Evolutionary conservation across 1,284 basidiomycete genomes (phyloP), one percentile per base, ranked within the genome.

Genomic region (Pseudomicrostroma phylloplanum): DNA sequence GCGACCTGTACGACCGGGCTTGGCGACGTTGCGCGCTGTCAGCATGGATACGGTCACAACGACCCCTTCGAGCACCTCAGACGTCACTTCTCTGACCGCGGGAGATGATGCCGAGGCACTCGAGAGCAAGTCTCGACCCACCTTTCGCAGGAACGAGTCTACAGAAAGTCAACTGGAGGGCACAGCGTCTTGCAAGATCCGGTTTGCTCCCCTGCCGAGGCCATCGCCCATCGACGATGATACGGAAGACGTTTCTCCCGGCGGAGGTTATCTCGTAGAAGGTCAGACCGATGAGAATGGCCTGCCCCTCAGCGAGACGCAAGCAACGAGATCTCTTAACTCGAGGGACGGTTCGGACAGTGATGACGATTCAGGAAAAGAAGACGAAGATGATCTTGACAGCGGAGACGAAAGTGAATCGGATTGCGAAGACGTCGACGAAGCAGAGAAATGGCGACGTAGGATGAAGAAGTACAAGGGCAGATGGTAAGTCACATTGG

Each of bases 201-300:
- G 71, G 19, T 73, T 73, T 19, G 71, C 69, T 9, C 71, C 71
- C 6, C 58, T 71, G 11, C 71, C 71, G 0, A 60, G 59, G 12
- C 67, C 69, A 2, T 26, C 30, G 23, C 26, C 55, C 25, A 36
- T 53, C 41, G 42, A 51, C 36, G 30, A 48, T 3, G 56, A 57
- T 40, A 19, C 41, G 15, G 21, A 15, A 11, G 23, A 46, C 3
- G 30, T 21, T 6, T 13, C 43, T 17, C 43, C 43, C 43, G 43
- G 17, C 6, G 43, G 43, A 48, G 21, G 12, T 3, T 21, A 3
- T n/a, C 43, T 17, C 43, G 12, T 17, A 48, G 17, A 48, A 21
- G 17, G 21, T 48, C 43, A 48, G 12, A 17, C 6, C 15, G 43
- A 48, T 12, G 43, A 48, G 43, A n/a, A 17, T 4, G 43, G 17